Percentiles rank a stretch among this genome's conserved stretches.
These are phyloP conservation scores for Coemansia biformis DNA, from an alignment of 192 early-diverging fungal species.

Conservation along the genomic window DNA sequence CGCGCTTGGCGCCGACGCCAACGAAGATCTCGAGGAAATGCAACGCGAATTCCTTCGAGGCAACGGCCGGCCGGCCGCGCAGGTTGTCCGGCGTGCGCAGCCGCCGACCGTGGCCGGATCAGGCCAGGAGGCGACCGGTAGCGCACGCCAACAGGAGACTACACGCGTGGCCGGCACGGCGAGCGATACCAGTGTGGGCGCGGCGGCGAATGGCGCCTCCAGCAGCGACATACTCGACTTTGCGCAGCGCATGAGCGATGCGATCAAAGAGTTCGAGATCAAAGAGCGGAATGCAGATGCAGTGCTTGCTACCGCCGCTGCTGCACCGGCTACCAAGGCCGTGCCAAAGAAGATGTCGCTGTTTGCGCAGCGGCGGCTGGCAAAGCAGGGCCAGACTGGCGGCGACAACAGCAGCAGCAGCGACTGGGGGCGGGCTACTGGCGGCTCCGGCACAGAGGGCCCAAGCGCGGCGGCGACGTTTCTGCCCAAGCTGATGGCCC, in stretches of 20 bases:
- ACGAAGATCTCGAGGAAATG: constrained; percentile 38
- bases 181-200: not conserved
- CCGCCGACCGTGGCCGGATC: constrained; percentile 10
- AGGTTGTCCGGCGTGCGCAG: constrained; percentile 17
- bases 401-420: not conserved
- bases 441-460: not conserved
- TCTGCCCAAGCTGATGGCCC: constrained; percentile 49
- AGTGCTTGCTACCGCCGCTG: not conserved
- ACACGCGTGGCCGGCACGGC: not conserved
- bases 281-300: constrained; percentile 3
- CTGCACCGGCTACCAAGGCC: not conserved
- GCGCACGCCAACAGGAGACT: no score
- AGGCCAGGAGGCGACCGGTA: not conserved
- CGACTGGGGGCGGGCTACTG: not conserved
- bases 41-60: constrained; percentile 39
- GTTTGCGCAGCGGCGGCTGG: constrained; percentile 50
- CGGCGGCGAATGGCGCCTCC: not conserved
- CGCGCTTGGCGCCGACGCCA: constrained; percentile 8
- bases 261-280: constrained; percentile 38
- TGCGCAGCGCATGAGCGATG: constrained; percentile 28
- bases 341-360: constrained; percentile 9
- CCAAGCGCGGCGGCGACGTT: constrained; percentile 24
- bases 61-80: constrained; percentile 37
- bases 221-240: constrained; percentile 16
- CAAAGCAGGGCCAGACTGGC: constrained; percentile 16